Conservation (phyloP, 2,329 filamentous ascomycete genomes). For the Sporothrix protearum region DNA sequence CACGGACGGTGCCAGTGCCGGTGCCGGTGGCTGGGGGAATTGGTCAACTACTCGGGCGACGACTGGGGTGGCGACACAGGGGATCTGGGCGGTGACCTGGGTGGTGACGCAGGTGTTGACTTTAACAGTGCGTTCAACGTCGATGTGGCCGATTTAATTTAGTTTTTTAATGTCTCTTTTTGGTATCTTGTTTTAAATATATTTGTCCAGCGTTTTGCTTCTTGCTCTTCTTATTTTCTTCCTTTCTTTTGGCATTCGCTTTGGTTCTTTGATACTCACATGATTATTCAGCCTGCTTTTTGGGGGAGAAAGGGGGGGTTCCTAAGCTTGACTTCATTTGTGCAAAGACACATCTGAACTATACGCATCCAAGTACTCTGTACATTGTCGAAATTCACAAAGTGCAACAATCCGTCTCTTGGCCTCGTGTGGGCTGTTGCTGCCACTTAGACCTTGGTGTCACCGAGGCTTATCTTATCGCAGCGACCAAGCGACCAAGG, state of each 20-base stretch:
- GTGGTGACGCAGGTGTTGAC: neutral
- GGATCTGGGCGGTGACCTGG: neutral
- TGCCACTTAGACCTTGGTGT: neutral
- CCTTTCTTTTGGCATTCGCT: neutral
- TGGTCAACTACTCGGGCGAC: constrained; percentile 27
- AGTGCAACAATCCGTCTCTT: neutral
- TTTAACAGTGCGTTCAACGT: neutral
- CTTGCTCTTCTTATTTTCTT: neutral
- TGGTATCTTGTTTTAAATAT: neutral
- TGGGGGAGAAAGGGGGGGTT: too few relatives aligned
- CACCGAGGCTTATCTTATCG: constrained; percentile 4
- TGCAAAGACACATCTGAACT: too few relatives aligned
- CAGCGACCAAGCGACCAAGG: neutral
- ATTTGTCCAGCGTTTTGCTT: neutral
- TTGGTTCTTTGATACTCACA: neutral
- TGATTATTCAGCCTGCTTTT: neutral
- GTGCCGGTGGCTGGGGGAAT: constrained; percentile 19
- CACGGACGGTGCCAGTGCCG: neutral
- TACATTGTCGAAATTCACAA: too few relatives aligned
- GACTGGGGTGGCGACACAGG: constrained; percentile 25
- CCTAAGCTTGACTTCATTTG: too few relatives aligned
- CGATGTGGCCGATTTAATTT: neutral
- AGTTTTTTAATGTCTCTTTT: neutral
- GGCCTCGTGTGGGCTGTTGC: neutral
- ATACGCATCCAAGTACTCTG: too few relatives aligned